A percentile compares a stretch with the other conserved stretches of the same genome.
Evolutionary conservation across 345 rosid species (phyloP).

Genomic region (Camelina laxa): DNA sequence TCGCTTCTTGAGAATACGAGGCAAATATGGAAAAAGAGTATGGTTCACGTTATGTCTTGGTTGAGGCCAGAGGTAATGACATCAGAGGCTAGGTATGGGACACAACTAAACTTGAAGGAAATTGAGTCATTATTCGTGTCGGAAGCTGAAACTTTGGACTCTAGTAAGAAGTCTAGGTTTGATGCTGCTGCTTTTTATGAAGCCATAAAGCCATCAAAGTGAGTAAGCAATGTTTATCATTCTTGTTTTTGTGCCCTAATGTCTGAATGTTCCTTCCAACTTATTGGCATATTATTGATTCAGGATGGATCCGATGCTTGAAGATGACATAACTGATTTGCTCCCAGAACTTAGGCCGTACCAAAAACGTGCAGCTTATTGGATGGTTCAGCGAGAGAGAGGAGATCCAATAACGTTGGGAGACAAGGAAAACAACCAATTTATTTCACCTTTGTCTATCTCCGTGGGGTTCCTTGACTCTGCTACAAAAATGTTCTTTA

Average conservation of each 20-base stretch:
- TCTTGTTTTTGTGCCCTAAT: not conserved
- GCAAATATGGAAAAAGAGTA: slow-evolving; percentile 86
- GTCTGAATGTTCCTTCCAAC: slow-evolving; percentile 14
- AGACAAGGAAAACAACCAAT: slow-evolving; percentile 49
- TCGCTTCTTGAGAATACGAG: slow-evolving; percentile 71
- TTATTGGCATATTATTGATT: slow-evolving; percentile 31
- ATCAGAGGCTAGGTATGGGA: slow-evolving; percentile 76
- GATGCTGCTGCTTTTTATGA: slow-evolving; percentile 89
- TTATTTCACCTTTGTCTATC: slow-evolving; percentile 71
- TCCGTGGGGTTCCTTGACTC: slow-evolving; percentile 70
- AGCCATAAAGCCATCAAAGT: slow-evolving; percentile 95
- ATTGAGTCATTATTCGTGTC: slow-evolving; percentile 34
- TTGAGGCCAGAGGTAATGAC: slow-evolving; percentile 87
- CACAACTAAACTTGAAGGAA: slow-evolving; percentile 43
- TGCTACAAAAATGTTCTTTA: slow-evolving; percentile 75
- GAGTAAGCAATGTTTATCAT: slow-evolving; percentile 41
- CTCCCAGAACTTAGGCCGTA: slow-evolving; percentile 86
- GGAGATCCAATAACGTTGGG: slow-evolving; percentile 52
- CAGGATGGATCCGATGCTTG: slow-evolving; percentile 72
- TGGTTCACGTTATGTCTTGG: slow-evolving; percentile 93
- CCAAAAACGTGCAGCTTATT: slow-evolving; percentile 90
- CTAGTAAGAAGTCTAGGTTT: slow-evolving; percentile 56
- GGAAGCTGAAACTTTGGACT: slow-evolving; percentile 41
- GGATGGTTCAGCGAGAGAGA: slow-evolving; percentile 95
- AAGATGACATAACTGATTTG: slow-evolving; percentile 67